A percentile compares a stretch with the other conserved stretches of the same genome.
phyloP scores from a whole-genome alignment of 2,329 filamentous ascomycete genomes.

The Sporothrix euskadiensis region DNA sequence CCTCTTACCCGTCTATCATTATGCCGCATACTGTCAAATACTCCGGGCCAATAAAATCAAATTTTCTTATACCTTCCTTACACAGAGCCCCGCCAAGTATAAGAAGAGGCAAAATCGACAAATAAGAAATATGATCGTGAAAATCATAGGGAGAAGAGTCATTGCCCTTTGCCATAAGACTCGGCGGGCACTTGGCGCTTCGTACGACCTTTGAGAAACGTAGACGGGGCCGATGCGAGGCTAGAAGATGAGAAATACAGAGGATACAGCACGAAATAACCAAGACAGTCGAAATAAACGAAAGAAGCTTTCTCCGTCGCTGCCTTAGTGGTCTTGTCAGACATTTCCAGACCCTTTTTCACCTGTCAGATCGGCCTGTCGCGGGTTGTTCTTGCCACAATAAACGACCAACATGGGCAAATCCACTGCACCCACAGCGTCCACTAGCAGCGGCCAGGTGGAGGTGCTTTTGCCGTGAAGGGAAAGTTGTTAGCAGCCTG shows the following conservation, averaged over 20 bases:
- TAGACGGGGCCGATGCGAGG: not conserved
- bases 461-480: constrained; percentile 25
- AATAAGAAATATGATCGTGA: not conserved
- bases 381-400: not conserved
- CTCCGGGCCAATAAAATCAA: not conserved
- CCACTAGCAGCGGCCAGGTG: constrained; percentile 16
- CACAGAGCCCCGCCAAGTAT: not conserved
- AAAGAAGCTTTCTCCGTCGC: not conserved
- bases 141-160: not conserved
- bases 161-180: not conserved
- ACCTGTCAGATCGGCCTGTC: not conserved
- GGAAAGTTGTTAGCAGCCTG: constrained; percentile 20
- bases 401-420: not conserved
- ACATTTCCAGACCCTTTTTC: not conserved
- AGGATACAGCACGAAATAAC: not conserved
- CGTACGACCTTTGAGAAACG: not conserved
- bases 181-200: not conserved
- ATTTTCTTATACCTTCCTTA: not conserved
- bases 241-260: not conserved
- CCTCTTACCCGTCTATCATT: not conserved
- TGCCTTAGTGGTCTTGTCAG: not conserved
- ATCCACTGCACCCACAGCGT: not conserved
- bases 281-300: too few relatives aligned
- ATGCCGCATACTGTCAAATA: not conserved
- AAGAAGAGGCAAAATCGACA: not conserved